Base-by-base conservation (phyloP, 1,139 yeast species). In the Citeromyces siamensis region DNA sequence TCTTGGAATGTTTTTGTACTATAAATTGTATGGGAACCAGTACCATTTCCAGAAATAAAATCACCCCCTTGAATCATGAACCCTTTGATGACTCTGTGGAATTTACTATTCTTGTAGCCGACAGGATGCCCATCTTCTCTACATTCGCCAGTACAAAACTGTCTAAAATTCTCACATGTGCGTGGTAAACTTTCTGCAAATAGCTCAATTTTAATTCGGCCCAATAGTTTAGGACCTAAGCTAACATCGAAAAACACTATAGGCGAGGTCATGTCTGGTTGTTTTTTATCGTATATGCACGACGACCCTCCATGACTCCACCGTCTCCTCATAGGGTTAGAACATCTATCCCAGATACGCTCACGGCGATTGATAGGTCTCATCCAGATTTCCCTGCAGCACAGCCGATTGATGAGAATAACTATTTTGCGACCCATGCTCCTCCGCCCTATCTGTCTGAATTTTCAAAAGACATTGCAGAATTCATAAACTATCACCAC, bases 21-120 rank as follows among this genome's bases (percentile, higher is more conserved):
- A 41, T 58, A 59, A 9, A 67, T 60, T 1, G 79, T 68, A n/a
- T 63, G 55, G 14, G 73, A 75, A 12, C 79, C 78, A 20, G 56
- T 62, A 1, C 84, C 12, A 29, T 46, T 2, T 58, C 52, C 5
- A 66, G 64, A 58, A 0, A 60, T 52, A 5, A 69, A 49, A 48
- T 80, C 90, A 29, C 94, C 95, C 4, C 78, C 81, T 51, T 84
- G 94, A n/a, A 84, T 59, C 56, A 83, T 70, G 49, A 82, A 85
- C 51, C 80, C 84, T 44, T 77, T 81, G 33, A 84, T 66, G 1
- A 82, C 74, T 39, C 90, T 62, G 48, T 81, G 85, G 53, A 85
- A 75, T 19, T 56, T 59, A 33, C 69, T 71, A 22, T 63, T 56
- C 42, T 65, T 59, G 45, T 65, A 75, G 7, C 59, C 59, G 3